Conservation (phyloP, 331 rosid species). For the Acacia concinna region DNA sequence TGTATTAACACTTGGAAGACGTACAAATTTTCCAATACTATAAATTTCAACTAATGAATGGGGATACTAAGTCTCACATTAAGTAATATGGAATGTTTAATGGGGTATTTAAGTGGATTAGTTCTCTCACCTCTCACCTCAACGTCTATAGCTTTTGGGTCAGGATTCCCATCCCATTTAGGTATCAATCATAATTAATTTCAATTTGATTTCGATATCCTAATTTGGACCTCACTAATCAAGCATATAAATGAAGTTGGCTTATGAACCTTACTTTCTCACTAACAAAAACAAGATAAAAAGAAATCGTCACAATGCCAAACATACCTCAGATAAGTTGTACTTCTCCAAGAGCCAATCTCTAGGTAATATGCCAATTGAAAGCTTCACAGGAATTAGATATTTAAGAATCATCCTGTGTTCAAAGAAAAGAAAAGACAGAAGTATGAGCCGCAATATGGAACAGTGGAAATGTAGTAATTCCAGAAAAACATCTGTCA, state of each 20-base stretch:
- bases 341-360: slow-evolving; percentile 69
- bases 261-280: not conserved
- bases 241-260: slow-evolving; percentile 3
- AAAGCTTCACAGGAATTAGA: slow-evolving; percentile 97
- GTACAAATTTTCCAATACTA: slow-evolving; percentile 14
- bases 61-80: not conserved
- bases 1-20: slow-evolving; percentile 22
- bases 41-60: slow-evolving; percentile 16
- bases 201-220: slow-evolving; percentile 15
- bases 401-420: slow-evolving; percentile 88
- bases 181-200: slow-evolving; percentile 3
- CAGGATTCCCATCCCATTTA: not conserved
- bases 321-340: slow-evolving; percentile 77
- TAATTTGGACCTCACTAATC: slow-evolving; percentile 6
- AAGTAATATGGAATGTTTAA: not conserved
- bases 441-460: slow-evolving; percentile 10
- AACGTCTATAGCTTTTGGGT: not conserved
- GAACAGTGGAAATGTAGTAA: not conserved
- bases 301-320: slow-evolving; percentile 5
- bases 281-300: not conserved
- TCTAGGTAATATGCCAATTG: slow-evolving; percentile 85
- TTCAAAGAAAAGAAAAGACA: not conserved
- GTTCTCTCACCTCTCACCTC: not conserved
- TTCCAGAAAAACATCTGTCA: not conserved
- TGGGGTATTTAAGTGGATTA: not conserved